Conservation (phyloP, 768 basidiomycete species). For the Termitomyces sp. region DNA sequence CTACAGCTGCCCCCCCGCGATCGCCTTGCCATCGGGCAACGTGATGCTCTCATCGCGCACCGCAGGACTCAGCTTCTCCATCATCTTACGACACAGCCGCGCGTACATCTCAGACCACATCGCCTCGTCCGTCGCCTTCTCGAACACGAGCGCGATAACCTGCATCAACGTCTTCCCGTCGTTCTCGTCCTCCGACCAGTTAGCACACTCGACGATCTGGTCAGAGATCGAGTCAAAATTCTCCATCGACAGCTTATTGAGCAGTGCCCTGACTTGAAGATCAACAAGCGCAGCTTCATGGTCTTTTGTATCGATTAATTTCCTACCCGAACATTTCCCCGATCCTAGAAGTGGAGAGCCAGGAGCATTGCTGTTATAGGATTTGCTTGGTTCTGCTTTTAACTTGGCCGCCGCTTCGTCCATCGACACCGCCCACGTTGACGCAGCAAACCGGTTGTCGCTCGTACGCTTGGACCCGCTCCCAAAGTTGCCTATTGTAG, state of each 20-base stretch:
- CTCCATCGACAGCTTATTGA: conserved; percentile 97
- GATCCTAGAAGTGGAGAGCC: no score
- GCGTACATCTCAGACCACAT: conserved; percentile 98
- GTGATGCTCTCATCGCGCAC: conserved; percentile 88
- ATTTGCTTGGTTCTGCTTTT: no score
- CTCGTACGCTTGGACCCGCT: conserved; percentile 54
- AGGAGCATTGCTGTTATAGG: no score
- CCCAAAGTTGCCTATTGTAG: conserved; percentile 65
- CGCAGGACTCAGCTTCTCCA: conserved; percentile 85
- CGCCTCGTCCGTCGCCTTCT: conserved; percentile 96
- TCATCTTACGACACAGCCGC: conserved; percentile 89
- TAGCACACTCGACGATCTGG: conserved; percentile 94
- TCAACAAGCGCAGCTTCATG: conserved; percentile 83
- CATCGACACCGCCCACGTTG: conserved; percentile 50
- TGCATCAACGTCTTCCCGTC: conserved; percentile 93
- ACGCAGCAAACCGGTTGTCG: conserved; percentile 59
- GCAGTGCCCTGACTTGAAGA: conserved; percentile 84
- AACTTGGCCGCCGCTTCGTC: conserved; percentile 46
- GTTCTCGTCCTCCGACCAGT: conserved; percentile 87
- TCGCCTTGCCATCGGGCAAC: conserved; percentile 79
- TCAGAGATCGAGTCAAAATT: conserved; percentile 94
- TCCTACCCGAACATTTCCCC: no score
- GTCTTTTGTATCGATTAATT: conserved; percentile 23
- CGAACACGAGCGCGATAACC: conserved; percentile 94
- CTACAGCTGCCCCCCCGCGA: conserved; percentile 89